Evolutionary conservation across 177 flowering plant species (phyloP).

Genomic region (Telopea speciosissima): DNA sequence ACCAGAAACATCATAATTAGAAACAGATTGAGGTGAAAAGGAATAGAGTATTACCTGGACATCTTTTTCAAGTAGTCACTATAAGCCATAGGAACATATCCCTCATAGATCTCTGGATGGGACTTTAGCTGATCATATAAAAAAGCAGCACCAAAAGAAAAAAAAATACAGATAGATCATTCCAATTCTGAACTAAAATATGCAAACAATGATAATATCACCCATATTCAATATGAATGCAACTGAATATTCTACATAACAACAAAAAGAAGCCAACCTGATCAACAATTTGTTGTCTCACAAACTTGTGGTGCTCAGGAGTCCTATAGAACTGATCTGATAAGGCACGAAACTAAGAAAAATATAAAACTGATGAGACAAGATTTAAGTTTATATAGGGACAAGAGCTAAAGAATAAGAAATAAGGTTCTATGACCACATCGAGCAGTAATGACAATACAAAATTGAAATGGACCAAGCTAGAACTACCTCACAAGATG

Average conservation of each 20-base stretch:
- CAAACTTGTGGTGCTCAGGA: slow-evolving; percentile 80
- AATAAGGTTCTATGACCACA: neutral
- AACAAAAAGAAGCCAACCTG: slow-evolving; percentile 46
- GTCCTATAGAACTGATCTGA: slow-evolving; percentile 81
- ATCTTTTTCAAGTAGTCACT: slow-evolving; percentile 72
- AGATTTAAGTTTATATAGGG: slow-evolving; percentile 1
- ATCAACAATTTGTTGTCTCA: slow-evolving; percentile 61
- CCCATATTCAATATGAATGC: neutral
- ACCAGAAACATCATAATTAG: neutral
- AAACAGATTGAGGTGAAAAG: slow-evolving; percentile 1
- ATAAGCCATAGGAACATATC: slow-evolving; percentile 88
- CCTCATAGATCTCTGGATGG: slow-evolving; percentile 62
- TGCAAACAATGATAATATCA: neutral
- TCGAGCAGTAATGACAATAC: neutral
- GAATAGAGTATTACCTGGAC: slow-evolving; percentile 44
- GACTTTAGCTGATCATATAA: slow-evolving; percentile 53
- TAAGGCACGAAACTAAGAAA: slow-evolving; percentile 68
- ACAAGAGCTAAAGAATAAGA: neutral
- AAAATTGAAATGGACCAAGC: neutral
- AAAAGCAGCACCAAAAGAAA: slow-evolving; percentile 11
- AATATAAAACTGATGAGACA: slow-evolving; percentile 8
- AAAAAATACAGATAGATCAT: neutral
- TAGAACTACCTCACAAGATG: neutral
- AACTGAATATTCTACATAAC: neutral
- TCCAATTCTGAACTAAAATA: neutral